Evolutionary conservation across 2,329 filamentous ascomycete genomes (phyloP).

Genomic region (Fusarium humuli): DNA sequence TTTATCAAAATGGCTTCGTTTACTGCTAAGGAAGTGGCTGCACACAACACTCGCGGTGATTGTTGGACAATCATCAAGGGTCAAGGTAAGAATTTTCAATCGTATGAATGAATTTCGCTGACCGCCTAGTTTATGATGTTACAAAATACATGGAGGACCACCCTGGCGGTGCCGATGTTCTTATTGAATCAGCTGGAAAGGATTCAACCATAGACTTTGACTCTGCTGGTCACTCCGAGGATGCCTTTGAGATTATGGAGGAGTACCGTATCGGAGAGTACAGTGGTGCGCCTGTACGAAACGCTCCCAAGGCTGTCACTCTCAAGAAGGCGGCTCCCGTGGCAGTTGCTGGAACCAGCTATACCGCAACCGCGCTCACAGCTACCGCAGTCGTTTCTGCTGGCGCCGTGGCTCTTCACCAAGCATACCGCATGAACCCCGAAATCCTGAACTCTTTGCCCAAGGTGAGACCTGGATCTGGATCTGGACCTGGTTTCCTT

Average conservation of each 20-base stretch:
- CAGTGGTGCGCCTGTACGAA: conserved; percentile 44
- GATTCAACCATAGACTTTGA: conserved; percentile 85
- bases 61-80: conserved; percentile 68
- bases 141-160: conserved; percentile 69
- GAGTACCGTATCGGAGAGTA: conserved; percentile 54
- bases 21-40: conserved; percentile 57
- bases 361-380: conserved; percentile 11
- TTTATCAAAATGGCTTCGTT: conserved; percentile 35
- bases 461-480: conserved; percentile 12
- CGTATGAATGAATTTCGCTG: not conserved
- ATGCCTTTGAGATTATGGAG: conserved; percentile 58
- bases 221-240: conserved; percentile 84
- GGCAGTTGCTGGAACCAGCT: not conserved
- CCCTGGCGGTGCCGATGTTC: conserved; percentile 80
- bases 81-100: conserved; percentile 57
- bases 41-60: conserved; percentile 61
- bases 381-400: conserved; percentile 24
- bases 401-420: conserved; percentile 23
- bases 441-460: conserved; percentile 13
- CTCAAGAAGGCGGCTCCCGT: conserved; percentile 36
- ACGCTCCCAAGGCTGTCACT: conserved; percentile 26
- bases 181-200: conserved; percentile 81
- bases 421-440: conserved; percentile 28
- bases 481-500: conserved; percentile 24
- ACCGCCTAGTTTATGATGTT: conserved; percentile 65